Evolutionary conservation across 2,329 filamentous ascomycete species (phyloP).

Genomic region (Aspergillus novofumigatus): DNA sequence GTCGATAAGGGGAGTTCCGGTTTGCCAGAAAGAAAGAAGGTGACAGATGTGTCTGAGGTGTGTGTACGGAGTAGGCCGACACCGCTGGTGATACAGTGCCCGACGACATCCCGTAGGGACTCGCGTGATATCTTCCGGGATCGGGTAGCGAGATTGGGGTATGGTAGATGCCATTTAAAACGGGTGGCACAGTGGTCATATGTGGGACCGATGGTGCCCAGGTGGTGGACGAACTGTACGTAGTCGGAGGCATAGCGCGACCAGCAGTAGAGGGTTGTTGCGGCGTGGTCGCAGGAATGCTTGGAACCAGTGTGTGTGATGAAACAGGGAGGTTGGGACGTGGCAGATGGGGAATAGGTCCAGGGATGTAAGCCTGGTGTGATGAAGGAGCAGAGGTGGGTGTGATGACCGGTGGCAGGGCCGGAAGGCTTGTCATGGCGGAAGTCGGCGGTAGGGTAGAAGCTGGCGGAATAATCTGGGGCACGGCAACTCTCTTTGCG

Average conservation of each 20-base stretch:
- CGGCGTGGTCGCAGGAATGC: constrained; percentile 38
- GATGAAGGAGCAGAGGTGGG: constrained; percentile 29
- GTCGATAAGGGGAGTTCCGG: constrained; percentile 86
- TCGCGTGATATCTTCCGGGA: constrained; percentile 43
- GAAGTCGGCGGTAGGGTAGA: constrained; percentile 24
- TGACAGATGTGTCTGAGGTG: constrained; percentile 69
- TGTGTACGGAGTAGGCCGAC: constrained; percentile 58
- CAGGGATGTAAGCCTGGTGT: constrained; percentile 26
- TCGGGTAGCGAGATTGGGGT: constrained; percentile 29
- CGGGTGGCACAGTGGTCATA: constrained; percentile 27
- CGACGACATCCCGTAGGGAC: constrained; percentile 51
- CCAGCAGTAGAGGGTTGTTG: constrained; percentile 61
- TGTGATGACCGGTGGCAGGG: constrained; percentile 33
- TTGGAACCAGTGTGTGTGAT: constrained; percentile 42
- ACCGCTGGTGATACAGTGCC: constrained; percentile 63
- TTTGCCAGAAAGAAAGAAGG: constrained; percentile 85
- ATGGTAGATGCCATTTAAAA: constrained; percentile 28
- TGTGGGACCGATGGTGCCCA: constrained; percentile 45
- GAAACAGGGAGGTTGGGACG: constrained; percentile 68
- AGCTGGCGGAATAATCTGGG: constrained; percentile 19
- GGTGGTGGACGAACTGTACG: constrained; percentile 58
- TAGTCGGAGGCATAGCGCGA: constrained; percentile 67
- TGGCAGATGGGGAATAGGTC: constrained; percentile 55
- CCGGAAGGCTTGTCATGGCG: constrained; percentile 22
- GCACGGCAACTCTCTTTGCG: constrained; percentile 46